Evolutionary conservation across 2,329 filamentous ascomycete genomes (phyloP), one percentile per base, ranked within the genome.

Genomic region (Colletotrichum camelliae): DNA sequence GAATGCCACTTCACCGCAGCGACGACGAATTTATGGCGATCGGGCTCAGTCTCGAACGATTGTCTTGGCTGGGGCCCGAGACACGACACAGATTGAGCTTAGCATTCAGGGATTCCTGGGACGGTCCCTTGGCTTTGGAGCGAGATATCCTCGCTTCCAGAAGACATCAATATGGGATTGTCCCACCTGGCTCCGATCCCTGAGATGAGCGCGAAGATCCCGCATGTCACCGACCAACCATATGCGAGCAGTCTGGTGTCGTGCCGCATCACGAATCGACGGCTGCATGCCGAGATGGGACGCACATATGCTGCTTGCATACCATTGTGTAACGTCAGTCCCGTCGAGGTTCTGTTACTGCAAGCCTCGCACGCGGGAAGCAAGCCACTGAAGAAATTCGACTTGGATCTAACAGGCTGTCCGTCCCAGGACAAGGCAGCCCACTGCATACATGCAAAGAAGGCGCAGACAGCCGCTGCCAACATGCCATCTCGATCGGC

Each of bases 201-300:
- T 62, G 31, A 37, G 52, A 61, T 72, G 29, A 67, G 43, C 21
- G 16, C 57, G 43, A 39, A 68, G 74, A 66, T 70, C 57, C 64
- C 27, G 65, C 70, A 76, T 76, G n/a, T 43, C 74, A 74, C 39
- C 65, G 60, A n/a, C 39, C 69, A 66, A 67, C 24, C 60, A 35
- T 58, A 4, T 18, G 67, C 62, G 33, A 43, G 62, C 55, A 29
- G 39, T 67, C 73, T 72, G 62, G 73, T 62, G 73, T 75, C 7
- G 35, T 39, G 64, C 21, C 21, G 64, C 73, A 68, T 60, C 70
- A 73, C 43, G 15, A 52, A 37, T 52, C 73, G 39, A 21, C 60
- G 64, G 64, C 62, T 73, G 70, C 57, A 65, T 67, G 58, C 73
- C 70, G 70, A 48, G 57, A 72, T 64, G 73, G 33, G 33, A 73